Evolutionary conservation across 1,139 yeast genomes (phyloP).

Genomic region (Taiozyma sp.): DNA sequence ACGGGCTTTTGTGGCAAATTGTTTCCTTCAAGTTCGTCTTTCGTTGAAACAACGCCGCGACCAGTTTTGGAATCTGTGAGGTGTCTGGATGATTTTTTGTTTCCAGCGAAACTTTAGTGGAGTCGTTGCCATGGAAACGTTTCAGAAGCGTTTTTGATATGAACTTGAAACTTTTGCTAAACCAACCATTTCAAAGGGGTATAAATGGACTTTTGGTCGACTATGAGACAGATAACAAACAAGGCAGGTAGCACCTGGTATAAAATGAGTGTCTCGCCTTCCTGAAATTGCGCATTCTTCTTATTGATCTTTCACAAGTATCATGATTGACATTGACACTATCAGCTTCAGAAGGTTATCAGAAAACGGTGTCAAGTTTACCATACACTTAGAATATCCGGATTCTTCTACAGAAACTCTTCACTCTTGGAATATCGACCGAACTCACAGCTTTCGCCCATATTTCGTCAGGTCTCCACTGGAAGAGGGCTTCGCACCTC

Average conservation of each 20-base stretch:
- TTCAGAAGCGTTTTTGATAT: neutral
- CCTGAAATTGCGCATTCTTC: neutral
- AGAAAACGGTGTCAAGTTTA: neutral
- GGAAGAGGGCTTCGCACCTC: neutral
- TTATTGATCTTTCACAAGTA: neutral
- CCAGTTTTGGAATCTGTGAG: neutral
- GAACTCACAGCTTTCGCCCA: neutral
- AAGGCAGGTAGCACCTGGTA: neutral
- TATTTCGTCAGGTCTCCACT: neutral
- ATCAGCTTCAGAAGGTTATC: neutral
- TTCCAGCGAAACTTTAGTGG: neutral
- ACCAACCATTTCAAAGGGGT: neutral
- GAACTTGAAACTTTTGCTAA: neutral
- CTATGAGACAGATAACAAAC: neutral
- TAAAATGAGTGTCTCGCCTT: neutral
- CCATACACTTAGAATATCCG: neutral
- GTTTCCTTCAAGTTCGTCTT: neutral
- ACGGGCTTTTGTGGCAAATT: neutral
- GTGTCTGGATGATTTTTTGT: neutral
- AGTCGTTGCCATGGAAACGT: neutral
- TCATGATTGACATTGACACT: neutral
- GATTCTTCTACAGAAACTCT: neutral
- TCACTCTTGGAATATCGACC: neutral
- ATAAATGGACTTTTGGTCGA: neutral
- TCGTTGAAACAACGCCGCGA: neutral